phyloP scores from a whole-genome alignment of 2,329 filamentous ascomycete species.

The Microdochium paspali region DNA sequence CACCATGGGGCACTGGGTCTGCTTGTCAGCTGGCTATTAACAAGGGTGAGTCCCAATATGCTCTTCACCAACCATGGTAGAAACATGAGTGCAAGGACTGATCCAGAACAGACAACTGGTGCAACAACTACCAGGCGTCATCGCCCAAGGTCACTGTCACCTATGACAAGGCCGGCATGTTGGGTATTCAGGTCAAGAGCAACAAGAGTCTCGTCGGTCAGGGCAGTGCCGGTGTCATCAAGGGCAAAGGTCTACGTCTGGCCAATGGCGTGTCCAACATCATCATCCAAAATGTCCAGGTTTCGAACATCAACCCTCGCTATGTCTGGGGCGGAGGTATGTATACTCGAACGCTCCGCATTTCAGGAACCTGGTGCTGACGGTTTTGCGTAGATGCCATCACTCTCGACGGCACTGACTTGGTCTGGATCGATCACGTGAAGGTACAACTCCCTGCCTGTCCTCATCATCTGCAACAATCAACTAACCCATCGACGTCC shows the following conservation, averaged over 20 bases:
- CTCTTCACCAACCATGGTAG: too few relatives aligned
- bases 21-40: slow-evolving; percentile 51
- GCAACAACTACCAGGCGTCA: slow-evolving; percentile 46
- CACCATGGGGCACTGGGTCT: slow-evolving; percentile 44
- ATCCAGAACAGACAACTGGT: slow-evolving; percentile 40
- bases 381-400: slow-evolving; percentile 32
- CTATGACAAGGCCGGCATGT: slow-evolving; percentile 41
- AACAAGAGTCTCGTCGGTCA: slow-evolving; percentile 50
- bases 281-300: slow-evolving; percentile 50
- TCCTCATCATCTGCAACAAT: too few relatives aligned
- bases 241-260: slow-evolving; percentile 46
- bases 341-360: too few relatives aligned
- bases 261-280: slow-evolving; percentile 39
- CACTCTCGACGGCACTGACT: slow-evolving; percentile 35
- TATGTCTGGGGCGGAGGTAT: slow-evolving; percentile 45
- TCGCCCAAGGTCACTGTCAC: slow-evolving; percentile 34
- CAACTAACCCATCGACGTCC: background rate
- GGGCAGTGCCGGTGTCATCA: slow-evolving; percentile 43
- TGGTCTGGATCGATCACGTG: slow-evolving; percentile 17
- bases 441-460: too few relatives aligned
- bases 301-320: slow-evolving; percentile 45
- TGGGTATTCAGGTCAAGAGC: slow-evolving; percentile 40
- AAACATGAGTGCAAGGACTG: too few relatives aligned
- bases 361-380: too few relatives aligned
- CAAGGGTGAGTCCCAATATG: slow-evolving; percentile 4